These are phyloP conservation scores for Penicillium hesseltinei DNA, from an alignment of 2,329 filamentous ascomycete species.

Conservation along the genomic window DNA sequence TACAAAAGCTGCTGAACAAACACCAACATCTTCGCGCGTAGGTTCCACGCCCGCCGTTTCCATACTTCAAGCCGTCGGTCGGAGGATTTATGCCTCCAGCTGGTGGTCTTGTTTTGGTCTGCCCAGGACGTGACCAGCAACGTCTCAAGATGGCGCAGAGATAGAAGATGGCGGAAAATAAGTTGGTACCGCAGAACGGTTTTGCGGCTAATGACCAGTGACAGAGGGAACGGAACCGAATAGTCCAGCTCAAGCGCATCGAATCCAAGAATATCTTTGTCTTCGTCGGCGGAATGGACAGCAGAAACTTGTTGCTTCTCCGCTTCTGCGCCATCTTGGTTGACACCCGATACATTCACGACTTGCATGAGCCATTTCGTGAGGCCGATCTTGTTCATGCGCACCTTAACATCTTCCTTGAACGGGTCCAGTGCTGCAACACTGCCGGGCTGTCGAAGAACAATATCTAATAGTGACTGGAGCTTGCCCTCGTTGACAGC, in stretches of 20 bases:
- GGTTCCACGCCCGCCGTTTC: slow-evolving; percentile 89
- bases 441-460: slow-evolving; percentile 92
- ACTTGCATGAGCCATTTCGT: slow-evolving; percentile 94
- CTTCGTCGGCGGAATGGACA: slow-evolving; percentile 64
- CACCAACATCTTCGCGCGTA: slow-evolving; percentile 90
- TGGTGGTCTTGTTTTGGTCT: slow-evolving; percentile 75
- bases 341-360: slow-evolving; percentile 92
- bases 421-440: slow-evolving; percentile 92
- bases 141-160: slow-evolving; percentile 82
- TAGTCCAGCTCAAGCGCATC: slow-evolving; percentile 94
- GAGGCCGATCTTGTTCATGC: slow-evolving; percentile 92
- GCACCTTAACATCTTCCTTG: slow-evolving; percentile 96
- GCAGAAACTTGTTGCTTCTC: slow-evolving; percentile 70
- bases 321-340: slow-evolving; percentile 68
- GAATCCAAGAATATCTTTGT: slow-evolving; percentile 84
- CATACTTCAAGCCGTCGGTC: slow-evolving; percentile 76
- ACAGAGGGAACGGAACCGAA: slow-evolving; percentile 88
- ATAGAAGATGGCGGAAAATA: slow-evolving; percentile 89
- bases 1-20: slow-evolving; percentile 97
- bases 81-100: slow-evolving; percentile 79
- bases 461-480: slow-evolving; percentile 91
- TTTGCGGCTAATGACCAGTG: slow-evolving; percentile 90
- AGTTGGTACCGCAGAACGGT: slow-evolving; percentile 97
- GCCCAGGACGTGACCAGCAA: slow-evolving; percentile 86
- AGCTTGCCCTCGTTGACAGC: slow-evolving; percentile 88